Evolutionary conservation across 2,329 filamentous ascomycete species (phyloP).

Genomic region (Coniochaeta sp.): DNA sequence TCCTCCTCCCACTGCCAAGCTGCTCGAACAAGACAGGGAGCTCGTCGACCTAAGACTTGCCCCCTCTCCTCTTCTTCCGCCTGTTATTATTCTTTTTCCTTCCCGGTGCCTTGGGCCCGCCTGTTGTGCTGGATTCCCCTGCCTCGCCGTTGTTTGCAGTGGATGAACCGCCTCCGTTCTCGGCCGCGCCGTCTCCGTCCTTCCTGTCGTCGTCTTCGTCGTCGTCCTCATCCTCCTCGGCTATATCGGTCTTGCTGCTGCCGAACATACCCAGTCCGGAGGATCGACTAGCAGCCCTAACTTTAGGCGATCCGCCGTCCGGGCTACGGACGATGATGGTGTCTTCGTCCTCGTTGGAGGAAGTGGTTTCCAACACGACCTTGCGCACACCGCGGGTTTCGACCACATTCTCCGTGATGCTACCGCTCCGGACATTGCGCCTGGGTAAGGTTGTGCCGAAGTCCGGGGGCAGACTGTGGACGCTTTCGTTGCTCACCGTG

Average conservation of each 20-base stretch:
- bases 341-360: conserved; percentile 26
- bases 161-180: conserved; percentile 10
- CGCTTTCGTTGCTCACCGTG: conserved; percentile 14
- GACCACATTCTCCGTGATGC: conserved; percentile 72
- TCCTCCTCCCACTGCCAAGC: neutral
- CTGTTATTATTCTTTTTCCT: conserved; percentile 30
- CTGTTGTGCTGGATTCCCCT: neutral
- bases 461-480: conserved; percentile 8
- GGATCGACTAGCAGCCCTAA: neutral
- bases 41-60: conserved; percentile 16
- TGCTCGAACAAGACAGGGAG: neutral
- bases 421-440: conserved; percentile 58
- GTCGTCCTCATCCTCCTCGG: conserved; percentile 11
- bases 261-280: neutral
- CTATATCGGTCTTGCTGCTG: neutral
- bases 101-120: conserved; percentile 8
- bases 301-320: neutral
- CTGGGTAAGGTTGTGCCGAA: conserved; percentile 9
- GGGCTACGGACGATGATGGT: neutral
- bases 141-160: neutral
- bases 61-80: conserved; percentile 29
- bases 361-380: conserved; percentile 50
- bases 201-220: conserved; percentile 6
- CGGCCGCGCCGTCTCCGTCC: conserved; percentile 25
- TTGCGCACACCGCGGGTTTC: conserved; percentile 70